Base-by-base conservation (phyloP, 2,329 filamentous ascomycete species). In the Neofusicoccum kwambonambiense region DNA sequence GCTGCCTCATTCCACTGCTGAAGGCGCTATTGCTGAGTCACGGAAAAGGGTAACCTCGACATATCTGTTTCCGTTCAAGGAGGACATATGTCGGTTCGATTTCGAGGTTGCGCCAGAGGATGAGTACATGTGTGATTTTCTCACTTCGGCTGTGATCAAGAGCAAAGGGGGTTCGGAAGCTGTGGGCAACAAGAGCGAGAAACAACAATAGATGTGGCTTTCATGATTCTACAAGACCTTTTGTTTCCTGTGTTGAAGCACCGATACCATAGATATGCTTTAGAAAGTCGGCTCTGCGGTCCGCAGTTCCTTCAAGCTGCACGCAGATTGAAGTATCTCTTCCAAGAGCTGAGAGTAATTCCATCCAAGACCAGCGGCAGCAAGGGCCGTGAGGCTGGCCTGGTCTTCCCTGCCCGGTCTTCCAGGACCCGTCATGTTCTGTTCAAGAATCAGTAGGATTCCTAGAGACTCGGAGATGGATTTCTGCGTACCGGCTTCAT, bases 31-130 rank as follows among this genome's bases (percentile, higher is more conserved):
- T 12, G 12, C 64, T 8, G 27, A 64, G 34, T 13, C 27, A 7
- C 3, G 15, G n/a, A 2, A 15, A 17, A 86, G 84, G 58, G 82
- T 86, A 0, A 86, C 83, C 0, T 80, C 76, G 35, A 79, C 77
- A 3, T 82, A 81, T 58, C 72, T 86, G 7, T 84, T 81, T 72
- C 84, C 84, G 0, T 86, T 78, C 68, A 82, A 80, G 17, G 83
- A 86, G 58, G 83, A 86, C 64, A 72, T 86, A 1, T 77, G 78
- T 15, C 75, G 84, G 17, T 86, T 85, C 68, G 84, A 86, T 67
- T 86, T 86, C 67, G 83, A 86, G 62, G 80, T 84, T 22, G 77
- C 79, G 3, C 66, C 71, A 9, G 77, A 77, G 49, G 79, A 80
- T 65, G 76, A 80, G 34, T 39, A 62, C 31, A 37, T 62, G 44